phyloP scores from a whole-genome alignment of 495 filamentous ascomycete species.

The Penicillium macrosclerotiorum region DNA sequence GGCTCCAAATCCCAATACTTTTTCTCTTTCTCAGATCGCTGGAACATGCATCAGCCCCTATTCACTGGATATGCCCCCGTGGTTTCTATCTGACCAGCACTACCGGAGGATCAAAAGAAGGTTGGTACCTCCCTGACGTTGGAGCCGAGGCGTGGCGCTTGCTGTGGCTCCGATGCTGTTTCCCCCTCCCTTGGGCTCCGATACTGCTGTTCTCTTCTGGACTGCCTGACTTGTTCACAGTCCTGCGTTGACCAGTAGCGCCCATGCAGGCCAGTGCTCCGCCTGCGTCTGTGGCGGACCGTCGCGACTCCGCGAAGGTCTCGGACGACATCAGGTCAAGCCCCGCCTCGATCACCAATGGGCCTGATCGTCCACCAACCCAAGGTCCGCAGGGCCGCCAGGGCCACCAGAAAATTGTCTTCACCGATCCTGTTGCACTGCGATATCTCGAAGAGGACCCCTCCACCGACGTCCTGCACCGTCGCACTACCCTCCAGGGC shows the following conservation, averaged over 20 bases:
- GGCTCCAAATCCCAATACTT: not conserved
- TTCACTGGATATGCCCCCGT: constrained; percentile 26
- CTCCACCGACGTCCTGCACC: constrained; percentile 70
- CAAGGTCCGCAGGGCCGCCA: constrained; percentile 41
- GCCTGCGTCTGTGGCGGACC: constrained; percentile 14
- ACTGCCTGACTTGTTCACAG: constrained; percentile 5
- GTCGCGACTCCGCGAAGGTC: constrained; percentile 23
- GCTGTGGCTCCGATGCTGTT: constrained; percentile 9
- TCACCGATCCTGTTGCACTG: constrained; percentile 73
- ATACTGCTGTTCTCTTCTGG: constrained; percentile 9
- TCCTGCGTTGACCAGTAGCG: constrained; percentile 2
- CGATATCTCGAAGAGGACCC: constrained; percentile 89
- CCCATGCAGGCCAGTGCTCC: constrained; percentile 26
- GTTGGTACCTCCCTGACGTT: constrained; percentile 24
- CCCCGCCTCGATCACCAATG: constrained; percentile 20
- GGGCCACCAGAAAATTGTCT: constrained; percentile 57
- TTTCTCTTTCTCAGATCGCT: not conserved
- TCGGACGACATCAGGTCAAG: constrained; percentile 25
- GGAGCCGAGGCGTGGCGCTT: constrained; percentile 14
- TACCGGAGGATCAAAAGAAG: constrained; percentile 27
- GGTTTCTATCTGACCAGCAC: constrained; percentile 19
- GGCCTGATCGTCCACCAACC: constrained; percentile 16
- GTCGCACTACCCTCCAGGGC: constrained; percentile 65
- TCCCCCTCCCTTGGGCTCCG: not conserved
- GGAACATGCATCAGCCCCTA: constrained; percentile 10